Base-by-base conservation (phyloP, 805 yeast genomes). In the Vanderwaltozyma tropicalis region DNA sequence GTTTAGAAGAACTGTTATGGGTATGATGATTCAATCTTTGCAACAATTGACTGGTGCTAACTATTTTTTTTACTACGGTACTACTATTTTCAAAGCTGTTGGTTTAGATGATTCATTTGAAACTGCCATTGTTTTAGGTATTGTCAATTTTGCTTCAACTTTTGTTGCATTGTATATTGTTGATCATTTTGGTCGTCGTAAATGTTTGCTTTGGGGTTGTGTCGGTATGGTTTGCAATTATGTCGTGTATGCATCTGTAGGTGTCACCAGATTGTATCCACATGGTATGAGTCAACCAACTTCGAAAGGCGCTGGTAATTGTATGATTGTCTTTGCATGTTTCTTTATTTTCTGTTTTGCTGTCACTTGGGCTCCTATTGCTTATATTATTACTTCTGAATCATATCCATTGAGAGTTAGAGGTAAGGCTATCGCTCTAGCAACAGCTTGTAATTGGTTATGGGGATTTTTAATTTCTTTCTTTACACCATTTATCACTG, bases 341-440 rank as follows among this genome's bases (percentile, higher is more conserved):
- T 65, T 80, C 54, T 80, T 67, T 67, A 76, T 80, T 43, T 78
- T 78, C 72, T 78, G 71, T 67, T 80, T 80, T 52, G 87, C 87
- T 25, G 72, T 79, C 34, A 75, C 85, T 18, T 80, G 87, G 87
- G 87, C 85, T 46, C 83, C 85, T 53, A 72, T 74, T 52, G 76
- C 74, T 34, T 80, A 68, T 62, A 78, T 76, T 39, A 75, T 79
- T 49, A 71, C 76, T 28, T 74, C 86, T 28, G 87, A 80, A 62
- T 68, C 78, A 29, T 80, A 75, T 62, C 87, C 88, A 61, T 67
- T 79, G 52, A 73, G 86, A 68, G 72, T 80, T 55, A 75, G 78
- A 62, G 61, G 78, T 59, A 52, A 72, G 62, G 77, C 72, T 48
- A 64, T 65, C 63, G 69, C 76, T 38, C 65, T 79, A 66, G 76